phyloP scores from a whole-genome alignment of 345 rosid species.

The Brassica incana region DNA sequence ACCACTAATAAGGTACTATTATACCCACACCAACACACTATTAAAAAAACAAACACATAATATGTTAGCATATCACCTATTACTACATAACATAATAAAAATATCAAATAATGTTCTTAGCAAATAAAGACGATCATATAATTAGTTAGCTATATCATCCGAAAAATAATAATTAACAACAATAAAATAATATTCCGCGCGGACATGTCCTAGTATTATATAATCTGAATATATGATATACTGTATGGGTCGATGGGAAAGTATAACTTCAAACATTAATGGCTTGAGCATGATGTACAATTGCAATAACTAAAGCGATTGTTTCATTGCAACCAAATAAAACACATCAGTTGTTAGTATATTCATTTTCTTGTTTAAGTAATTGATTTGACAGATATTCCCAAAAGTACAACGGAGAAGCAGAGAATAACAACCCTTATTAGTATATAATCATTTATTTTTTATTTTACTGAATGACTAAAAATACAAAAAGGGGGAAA shows the following conservation, averaged over 20 bases:
- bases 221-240: background rate
- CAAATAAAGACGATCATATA: too few species aligned
- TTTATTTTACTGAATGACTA: background rate
- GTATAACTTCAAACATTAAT: background rate
- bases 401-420: conserved; percentile 17
- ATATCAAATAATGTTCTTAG: too few species aligned
- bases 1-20: too few species aligned
- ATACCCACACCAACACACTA: too few species aligned
- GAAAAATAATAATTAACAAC: too few species aligned
- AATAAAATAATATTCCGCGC: too few species aligned
- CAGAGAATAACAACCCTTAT: conserved; percentile 31
- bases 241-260: background rate
- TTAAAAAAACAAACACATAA: too few species aligned
- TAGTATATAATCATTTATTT: conserved; percentile 4
- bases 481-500: background rate
- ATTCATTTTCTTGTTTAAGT: conserved; percentile 30
- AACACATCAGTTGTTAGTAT: conserved; percentile 7
- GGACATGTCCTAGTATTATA: too few species aligned
- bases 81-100: too few species aligned
- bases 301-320: background rate
- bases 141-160: too few species aligned
- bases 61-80: too few species aligned
- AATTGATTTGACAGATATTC: conserved; percentile 38
- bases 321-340: conserved; percentile 14
- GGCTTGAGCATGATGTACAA: background rate